Conservation (phyloP, 75 land plant genomes). For the Selaginella tamariscina region DNA sequence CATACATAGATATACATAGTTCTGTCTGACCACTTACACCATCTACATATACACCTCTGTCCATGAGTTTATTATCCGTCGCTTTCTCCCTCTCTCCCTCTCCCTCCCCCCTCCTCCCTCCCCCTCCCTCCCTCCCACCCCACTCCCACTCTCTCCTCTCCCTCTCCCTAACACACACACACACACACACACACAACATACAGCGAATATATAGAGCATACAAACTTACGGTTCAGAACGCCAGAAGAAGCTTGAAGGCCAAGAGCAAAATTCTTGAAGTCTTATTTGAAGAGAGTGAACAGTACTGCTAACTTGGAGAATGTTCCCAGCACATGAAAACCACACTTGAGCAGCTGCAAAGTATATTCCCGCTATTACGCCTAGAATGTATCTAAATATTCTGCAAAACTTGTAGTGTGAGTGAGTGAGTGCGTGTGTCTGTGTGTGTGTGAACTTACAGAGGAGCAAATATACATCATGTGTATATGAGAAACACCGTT, state of each 20-base stretch:
- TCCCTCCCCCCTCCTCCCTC: too few species aligned
- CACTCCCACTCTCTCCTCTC: too few species aligned
- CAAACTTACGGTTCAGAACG: not conserved
- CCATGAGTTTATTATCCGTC: not conserved
- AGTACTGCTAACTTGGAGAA: not conserved
- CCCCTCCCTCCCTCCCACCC: too few species aligned
- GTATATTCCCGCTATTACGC: constrained; percentile 17
- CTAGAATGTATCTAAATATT: constrained; percentile 38
- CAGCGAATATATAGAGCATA: not conserved
- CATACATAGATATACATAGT: not conserved
- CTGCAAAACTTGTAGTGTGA: constrained; percentile 58
- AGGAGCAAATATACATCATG: constrained; percentile 19
- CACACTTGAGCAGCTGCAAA: not conserved
- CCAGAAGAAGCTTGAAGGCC: not conserved
- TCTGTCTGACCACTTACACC: not conserved
- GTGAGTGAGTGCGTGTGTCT: constrained; percentile 13
- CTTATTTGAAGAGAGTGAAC: not conserved
- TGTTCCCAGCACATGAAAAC: not conserved
- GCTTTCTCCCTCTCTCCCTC: constrained; percentile 31
- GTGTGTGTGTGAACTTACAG: constrained; percentile 19
- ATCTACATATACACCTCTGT: not conserved
- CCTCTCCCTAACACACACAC: too few species aligned
- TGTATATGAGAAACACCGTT: constrained; percentile 10
- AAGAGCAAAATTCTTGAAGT: not conserved
- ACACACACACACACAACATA: not conserved